Evolutionary conservation across 805 yeast species (phyloP).

Genomic region (Candida arabinofermentans): DNA sequence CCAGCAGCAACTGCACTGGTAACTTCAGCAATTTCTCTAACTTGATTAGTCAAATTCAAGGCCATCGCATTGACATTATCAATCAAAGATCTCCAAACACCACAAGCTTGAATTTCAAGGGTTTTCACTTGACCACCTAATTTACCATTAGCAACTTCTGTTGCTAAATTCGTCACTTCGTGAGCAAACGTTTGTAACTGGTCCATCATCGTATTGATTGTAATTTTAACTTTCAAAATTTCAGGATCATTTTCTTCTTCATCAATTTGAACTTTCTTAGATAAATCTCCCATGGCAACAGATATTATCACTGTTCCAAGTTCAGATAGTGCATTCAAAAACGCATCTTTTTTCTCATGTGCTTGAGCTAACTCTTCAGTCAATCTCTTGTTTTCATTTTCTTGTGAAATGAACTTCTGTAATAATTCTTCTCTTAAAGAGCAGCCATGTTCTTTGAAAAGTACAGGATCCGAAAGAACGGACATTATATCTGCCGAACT

Average conservation of each 20-base stretch:
- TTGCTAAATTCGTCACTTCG: conserved; percentile 81
- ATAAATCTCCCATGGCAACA: conserved; percentile 84
- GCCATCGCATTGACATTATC: conserved; percentile 90
- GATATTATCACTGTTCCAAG: conserved; percentile 84
- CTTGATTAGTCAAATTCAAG: conserved; percentile 79
- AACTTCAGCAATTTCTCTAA: conserved; percentile 83
- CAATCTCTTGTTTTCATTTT: conserved; percentile 15
- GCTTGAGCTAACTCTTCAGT: conserved; percentile 14
- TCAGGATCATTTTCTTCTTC: conserved; percentile 73
- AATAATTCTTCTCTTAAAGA: conserved; percentile 17
- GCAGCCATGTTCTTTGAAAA: conserved; percentile 19
- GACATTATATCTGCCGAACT: conserved; percentile 14
- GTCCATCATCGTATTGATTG: conserved; percentile 87
- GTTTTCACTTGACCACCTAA: conserved; percentile 86
- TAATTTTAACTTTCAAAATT: conserved; percentile 71
- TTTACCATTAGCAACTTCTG: conserved; percentile 87
- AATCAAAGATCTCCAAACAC: conserved; percentile 81
- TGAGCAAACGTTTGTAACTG: conserved; percentile 77
- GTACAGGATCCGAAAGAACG: conserved; percentile 19
- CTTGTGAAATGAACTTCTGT: conserved; percentile 7
- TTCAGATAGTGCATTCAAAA: conserved; percentile 67
- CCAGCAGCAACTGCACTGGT: conserved; percentile 88
- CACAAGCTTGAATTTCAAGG: conserved; percentile 64
- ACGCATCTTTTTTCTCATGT: conserved; percentile 58
- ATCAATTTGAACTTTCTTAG: conserved; percentile 74